Percentiles rank a stretch among this genome's conserved stretches.
These are phyloP conservation scores for Flaveria ramosissima DNA, from an alignment of 129 eudicot genomes.

Conservation along the genomic window DNA sequence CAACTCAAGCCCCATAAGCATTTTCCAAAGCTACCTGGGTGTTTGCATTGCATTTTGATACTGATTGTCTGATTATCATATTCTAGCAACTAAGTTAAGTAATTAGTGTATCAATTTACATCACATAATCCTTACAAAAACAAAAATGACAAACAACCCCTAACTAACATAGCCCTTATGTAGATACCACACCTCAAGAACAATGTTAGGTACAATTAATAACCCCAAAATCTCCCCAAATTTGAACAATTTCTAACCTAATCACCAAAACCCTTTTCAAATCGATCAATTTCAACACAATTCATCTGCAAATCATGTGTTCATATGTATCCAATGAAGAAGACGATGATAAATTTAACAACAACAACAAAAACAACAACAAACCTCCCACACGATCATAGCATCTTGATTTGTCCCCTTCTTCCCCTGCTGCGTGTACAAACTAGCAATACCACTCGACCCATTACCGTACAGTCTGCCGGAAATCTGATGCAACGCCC, in stretches of 20 bases:
- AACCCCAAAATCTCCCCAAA: not conserved
- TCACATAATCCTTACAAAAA: too few relatives aligned
- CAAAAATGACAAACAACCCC: slow-evolving; percentile 7
- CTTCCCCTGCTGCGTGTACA: slow-evolving; percentile 87
- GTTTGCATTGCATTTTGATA: not conserved
- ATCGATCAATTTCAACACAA: not conserved
- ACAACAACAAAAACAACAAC: slow-evolving; percentile 7
- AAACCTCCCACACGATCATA: slow-evolving; percentile 95
- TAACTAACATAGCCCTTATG: not conserved
- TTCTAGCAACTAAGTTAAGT: not conserved
- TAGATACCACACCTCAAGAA: not conserved
- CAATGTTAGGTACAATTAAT: slow-evolving; percentile 6
- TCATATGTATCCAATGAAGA: not conserved
- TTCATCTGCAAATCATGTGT: not conserved
- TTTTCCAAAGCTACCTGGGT: not conserved
- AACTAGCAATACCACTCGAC: slow-evolving; percentile 51
- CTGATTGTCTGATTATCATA: not conserved
- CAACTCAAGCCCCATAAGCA: not conserved
- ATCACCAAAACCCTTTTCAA: not conserved
- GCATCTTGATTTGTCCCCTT: slow-evolving; percentile 96
- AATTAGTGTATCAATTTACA: not conserved
- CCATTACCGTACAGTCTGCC: slow-evolving; percentile 73
- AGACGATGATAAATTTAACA: too few relatives aligned
- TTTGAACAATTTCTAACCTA: slow-evolving; percentile 14
- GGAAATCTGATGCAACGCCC: slow-evolving; percentile 51